Evolutionary conservation across 768 basidiomycete species (phyloP), one percentile per base, ranked within the genome.

Genomic region (Phylloporus sp.): DNA sequence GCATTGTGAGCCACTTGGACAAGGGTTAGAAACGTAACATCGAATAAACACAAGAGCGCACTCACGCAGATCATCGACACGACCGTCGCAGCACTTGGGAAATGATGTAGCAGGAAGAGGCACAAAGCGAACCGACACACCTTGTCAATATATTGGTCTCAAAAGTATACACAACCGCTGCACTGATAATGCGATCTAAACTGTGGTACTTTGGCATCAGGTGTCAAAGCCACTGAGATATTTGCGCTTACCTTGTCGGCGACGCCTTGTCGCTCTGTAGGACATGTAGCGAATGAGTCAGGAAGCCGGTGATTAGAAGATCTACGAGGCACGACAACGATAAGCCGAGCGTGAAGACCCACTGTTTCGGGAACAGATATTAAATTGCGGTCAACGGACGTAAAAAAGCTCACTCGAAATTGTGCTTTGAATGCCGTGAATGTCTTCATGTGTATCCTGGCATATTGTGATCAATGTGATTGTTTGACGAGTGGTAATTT

Each of bases 121-220:
- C 24, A n/a, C 22, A 27, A 23, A 15, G 24, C 5, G 23, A 34
- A 24, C 23, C 3, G 39, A 57, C 53, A 23, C 42, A 76, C 75
- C 75, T 74, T 26, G 80, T 81, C 27, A 81, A 52, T 8, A 75
- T 62, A 49, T 80, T 80, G 31, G 73, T 80, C 58, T 82, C 80
- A 39, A 81, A 74, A 0, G 79, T 75, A 53, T 81, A 81, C 1
- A 78, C 55, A 35, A 80, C 76, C 41, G 80, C 67, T 0, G 67
- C 59, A 49, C 80, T 73, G 22, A 82, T 69, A 23, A 81, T 55
- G 8, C 73, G 72, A 52, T 80, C 76, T 59, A 81, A 55, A 47
- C 78, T 80, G 50, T 24, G 18, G 7, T 1, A 5, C 29, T 15
- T 43, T 23, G 34, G 27, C 6, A 1, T 31, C 12, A 20, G 28